phyloP scores from a whole-genome alignment of 106 monocot species.

The Allium sativum region DNA sequence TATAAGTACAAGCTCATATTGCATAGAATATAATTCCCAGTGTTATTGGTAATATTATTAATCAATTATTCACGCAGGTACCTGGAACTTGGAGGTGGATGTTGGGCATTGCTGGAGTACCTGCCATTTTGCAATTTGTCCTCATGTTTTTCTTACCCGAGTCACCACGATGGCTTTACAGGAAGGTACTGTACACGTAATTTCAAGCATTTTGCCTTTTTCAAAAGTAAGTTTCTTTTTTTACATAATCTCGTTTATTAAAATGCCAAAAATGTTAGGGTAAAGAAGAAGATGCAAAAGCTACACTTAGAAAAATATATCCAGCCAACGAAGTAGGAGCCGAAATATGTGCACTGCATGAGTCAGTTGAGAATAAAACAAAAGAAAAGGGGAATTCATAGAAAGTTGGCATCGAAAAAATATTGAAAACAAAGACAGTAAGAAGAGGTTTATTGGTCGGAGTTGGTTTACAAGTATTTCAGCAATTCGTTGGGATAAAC shows the following conservation, averaged over 20 bases:
- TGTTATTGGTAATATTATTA: no score
- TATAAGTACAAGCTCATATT: no score
- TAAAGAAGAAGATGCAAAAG: slow-evolving; percentile 50
- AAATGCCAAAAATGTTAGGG: slow-evolving; percentile 19
- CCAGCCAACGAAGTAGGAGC: slow-evolving; percentile 37
- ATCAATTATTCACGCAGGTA: slow-evolving; percentile 19
- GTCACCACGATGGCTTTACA: slow-evolving; percentile 77
- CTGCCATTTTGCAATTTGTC: slow-evolving; percentile 52
- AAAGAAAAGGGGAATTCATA: slow-evolving; percentile 37
- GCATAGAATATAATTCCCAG: no score
- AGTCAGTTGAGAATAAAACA: slow-evolving; percentile 49
- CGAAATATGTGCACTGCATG: slow-evolving; percentile 54
- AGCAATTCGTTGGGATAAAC: slow-evolving; percentile 93
- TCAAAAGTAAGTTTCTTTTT: no score
- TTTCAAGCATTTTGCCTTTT: not conserved
- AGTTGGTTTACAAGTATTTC: slow-evolving; percentile 67
- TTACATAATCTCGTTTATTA: not conserved
- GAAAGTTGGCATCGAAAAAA: slow-evolving; percentile 38
- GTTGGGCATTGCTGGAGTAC: slow-evolving; percentile 71
- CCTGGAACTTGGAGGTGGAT: slow-evolving; percentile 91
- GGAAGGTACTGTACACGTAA: not conserved
- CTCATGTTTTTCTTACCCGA: slow-evolving; percentile 63
- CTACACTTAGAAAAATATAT: slow-evolving; percentile 59
- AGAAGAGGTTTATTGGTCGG: slow-evolving; percentile 69
- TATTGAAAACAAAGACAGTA: slow-evolving; percentile 47